phyloP scores from a whole-genome alignment of 257 asterid genomes.

The Ehretia macrophylla region DNA sequence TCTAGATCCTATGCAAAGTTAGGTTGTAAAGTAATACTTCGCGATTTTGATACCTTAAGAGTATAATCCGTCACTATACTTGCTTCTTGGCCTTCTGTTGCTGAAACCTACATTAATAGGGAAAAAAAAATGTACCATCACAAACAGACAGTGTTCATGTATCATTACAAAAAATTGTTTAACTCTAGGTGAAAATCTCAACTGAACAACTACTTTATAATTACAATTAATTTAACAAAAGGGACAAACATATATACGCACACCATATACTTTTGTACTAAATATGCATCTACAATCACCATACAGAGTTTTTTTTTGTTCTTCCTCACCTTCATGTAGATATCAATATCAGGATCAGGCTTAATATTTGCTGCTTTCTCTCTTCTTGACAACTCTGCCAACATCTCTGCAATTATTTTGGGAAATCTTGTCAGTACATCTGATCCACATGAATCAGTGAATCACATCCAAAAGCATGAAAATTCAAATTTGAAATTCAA shows the following conservation, averaged over 20 bases:
- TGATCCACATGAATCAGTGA: background rate
- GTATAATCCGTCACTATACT: background rate
- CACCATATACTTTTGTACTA: background rate
- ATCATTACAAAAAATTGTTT: too few relatives aligned
- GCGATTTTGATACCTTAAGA: conserved; percentile 21
- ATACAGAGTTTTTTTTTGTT: background rate
- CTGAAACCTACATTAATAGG: background rate
- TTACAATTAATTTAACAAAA: too few relatives aligned
- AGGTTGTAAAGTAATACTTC: too few relatives aligned
- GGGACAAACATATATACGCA: background rate
- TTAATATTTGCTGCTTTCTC: conserved; percentile 82
- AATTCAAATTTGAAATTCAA: background rate
- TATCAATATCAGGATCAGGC: conserved; percentile 82
- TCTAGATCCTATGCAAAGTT: background rate
- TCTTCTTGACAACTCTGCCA: conserved; percentile 77
- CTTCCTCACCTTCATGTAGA: conserved; percentile 72
- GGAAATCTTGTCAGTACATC: background rate
- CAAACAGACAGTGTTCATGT: too few relatives aligned
- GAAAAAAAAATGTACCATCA: background rate
- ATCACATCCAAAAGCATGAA: background rate
- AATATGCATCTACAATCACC: background rate
- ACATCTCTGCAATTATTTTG: conserved; percentile 43
- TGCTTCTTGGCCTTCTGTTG: conserved; percentile 8
- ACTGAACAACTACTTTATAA: too few relatives aligned
- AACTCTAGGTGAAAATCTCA: too few relatives aligned